Base-by-base conservation (phyloP, 2,329 filamentous ascomycete species). In the Xenoacremonium recifei region DNA sequence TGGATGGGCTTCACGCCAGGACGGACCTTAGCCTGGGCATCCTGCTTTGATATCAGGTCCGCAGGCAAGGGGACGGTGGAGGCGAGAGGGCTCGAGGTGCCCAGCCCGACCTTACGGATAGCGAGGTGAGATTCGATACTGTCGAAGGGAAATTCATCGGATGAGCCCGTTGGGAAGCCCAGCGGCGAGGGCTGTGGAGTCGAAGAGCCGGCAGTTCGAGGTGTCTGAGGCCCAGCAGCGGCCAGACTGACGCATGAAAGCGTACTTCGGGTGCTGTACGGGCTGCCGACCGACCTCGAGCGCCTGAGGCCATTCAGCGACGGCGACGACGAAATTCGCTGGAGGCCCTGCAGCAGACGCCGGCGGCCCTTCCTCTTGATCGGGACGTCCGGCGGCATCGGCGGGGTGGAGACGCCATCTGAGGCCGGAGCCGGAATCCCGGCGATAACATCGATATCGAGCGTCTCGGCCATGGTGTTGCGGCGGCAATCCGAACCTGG, bases 261-360 rank as follows among this genome's bases (percentile, higher is more conserved):
- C 34, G 68, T 74, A 34, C 67, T 68, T n/a, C 69, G 64, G 29
- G 61, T 64, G 50, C 81, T 69, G 73, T 89, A 84, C 9, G 84
- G 80, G 56, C 85, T 86, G 57, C 79, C 84, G 44, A 80, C 76
- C 6, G 88, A 84, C 42, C 82, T 76, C 19, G 80, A 71, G 45
- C 85, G 79, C 42, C 81, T 77, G 40, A 82, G 65, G 44, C 79
- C 78, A 30, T 77, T 73, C 37, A 95, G 69, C 13, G 86, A 87
- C 1, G 87, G 84, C 6, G 85, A 89, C 0, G 89, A 95, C 10
- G 87, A 84, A 58, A 95, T 92, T 44, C 88, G 84, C 48, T 92
- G 85, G 36, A 95, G 75, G 21, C 84, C 81, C 49, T 83, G 82
- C 15, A 95, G 71, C 23, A 95, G 66, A 45, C 84, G 80, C 55